A percentile compares a stretch with the other conserved stretches of the same genome.
Evolutionary conservation across 1,139 yeast genomes (phyloP).

Genomic region (Yamadazyma epiphylla): DNA sequence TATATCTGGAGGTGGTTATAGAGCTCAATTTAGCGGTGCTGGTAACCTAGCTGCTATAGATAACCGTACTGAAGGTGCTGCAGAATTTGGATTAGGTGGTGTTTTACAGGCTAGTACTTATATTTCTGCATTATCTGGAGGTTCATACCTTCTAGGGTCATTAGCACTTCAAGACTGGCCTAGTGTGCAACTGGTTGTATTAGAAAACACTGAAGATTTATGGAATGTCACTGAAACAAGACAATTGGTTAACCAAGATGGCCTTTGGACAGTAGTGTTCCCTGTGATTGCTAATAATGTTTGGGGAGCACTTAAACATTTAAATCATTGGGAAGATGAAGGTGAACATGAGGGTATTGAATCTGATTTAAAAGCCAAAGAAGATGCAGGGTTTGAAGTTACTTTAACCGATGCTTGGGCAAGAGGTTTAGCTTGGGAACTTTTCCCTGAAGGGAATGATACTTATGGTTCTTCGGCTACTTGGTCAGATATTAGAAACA

Average conservation of each 20-base stretch:
- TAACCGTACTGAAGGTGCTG: constrained; percentile 54
- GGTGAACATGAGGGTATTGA: constrained; percentile 20
- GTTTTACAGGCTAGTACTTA: constrained; percentile 36
- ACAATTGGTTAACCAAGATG: constrained; percentile 24
- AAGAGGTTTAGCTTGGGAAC: constrained; percentile 37
- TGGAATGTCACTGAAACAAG: constrained; percentile 34
- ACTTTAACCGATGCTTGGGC: constrained; percentile 37
- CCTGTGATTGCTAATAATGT: constrained; percentile 22
- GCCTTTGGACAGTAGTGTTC: constrained; percentile 18
- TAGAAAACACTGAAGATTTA: constrained; percentile 24
- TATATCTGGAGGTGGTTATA: constrained; percentile 88
- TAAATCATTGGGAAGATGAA: constrained; percentile 27
- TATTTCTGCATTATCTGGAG: constrained; percentile 38
- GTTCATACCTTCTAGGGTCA: constrained; percentile 36
- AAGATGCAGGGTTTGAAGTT: constrained; percentile 28
- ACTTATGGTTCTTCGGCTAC: constrained; percentile 23
- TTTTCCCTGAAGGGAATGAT: constrained; percentile 25
- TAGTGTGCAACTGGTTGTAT: constrained; percentile 30
- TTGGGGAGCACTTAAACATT: constrained; percentile 22
- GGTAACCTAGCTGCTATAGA: constrained; percentile 82
- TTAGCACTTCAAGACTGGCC: constrained; percentile 32
- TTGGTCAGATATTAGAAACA: constrained; percentile 31
- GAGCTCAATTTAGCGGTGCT: constrained; percentile 90
- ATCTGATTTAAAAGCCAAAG: constrained; percentile 25
- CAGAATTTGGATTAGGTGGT: constrained; percentile 33